Evolutionary conservation across 2,329 filamentous ascomycete species (phyloP), one percentile per base, ranked within the genome.

Genomic region (Cladosporium halotolerans): DNA sequence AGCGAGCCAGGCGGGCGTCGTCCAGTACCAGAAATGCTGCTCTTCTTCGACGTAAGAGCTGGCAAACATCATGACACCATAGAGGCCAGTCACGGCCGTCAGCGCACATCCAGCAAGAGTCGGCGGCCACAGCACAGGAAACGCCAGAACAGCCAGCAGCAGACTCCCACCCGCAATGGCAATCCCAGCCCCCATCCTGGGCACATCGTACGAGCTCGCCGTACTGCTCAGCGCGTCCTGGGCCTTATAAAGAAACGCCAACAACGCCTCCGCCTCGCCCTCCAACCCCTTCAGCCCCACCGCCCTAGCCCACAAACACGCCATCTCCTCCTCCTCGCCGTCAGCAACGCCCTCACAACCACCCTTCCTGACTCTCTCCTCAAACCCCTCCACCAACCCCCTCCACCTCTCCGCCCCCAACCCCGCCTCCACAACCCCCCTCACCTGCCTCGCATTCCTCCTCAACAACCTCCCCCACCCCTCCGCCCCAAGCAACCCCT

Each of bases 21-120:
- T 72, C 90, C 92, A 97, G 71, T 99, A 97, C 93, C 93, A 99
- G 68, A 96, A 96, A 61, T 97, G 89, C 46, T 99, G 93, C 69
- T 99, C 93, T 72, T 99, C 93, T 70, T 99, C 93, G 2, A 99
- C 89, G 68, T 93, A 99, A 65, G 91, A 97, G 67, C 89, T 96
- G 9, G 91, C 92, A 71, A 97, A 97, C 91, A 97, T 97, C 83
- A 96, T 95, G 36, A 82, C 68, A 1, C 85, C 83, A 65, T 97
- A 96, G 4, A 77, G 63, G 2, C 65, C 13, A 8, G 68, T 62
- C 0, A 67, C 64, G 2, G 71, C 32, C 2, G 65, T 55, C 55
- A 71, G 72, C 59, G 68, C 71, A n/a, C 70, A 14, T 4, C 68
- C 69, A 0, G 79, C 69, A 0, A 84, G 45, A 0, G 79, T 79